Evolutionary conservation across 345 rosid genomes (phyloP).

Genomic region (Moricandia moricandioides): DNA sequence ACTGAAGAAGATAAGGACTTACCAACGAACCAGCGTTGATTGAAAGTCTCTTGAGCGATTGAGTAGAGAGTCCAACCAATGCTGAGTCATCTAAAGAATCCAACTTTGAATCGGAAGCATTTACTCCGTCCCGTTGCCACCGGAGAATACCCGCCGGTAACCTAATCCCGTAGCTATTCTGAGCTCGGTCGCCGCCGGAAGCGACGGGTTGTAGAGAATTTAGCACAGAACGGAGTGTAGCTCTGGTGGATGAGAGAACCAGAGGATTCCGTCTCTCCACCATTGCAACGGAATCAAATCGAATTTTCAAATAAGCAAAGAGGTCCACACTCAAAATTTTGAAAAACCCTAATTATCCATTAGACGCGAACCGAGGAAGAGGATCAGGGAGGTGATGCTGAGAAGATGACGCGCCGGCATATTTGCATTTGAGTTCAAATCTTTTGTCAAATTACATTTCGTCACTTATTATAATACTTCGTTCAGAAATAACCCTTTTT

Average conservation of each 20-base stretch:
- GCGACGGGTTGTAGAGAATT: slow-evolving; percentile 36
- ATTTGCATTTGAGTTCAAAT: not conserved
- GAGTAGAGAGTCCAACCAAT: slow-evolving; percentile 63
- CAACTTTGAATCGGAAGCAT: slow-evolving; percentile 35
- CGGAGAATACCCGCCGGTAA: slow-evolving; percentile 72
- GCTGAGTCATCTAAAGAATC: slow-evolving; percentile 61
- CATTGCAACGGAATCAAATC: slow-evolving; percentile 36
- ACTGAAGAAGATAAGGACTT: slow-evolving; percentile 18
- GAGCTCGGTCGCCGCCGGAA: slow-evolving; percentile 14
- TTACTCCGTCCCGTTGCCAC: slow-evolving; percentile 37
- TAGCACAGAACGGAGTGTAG: slow-evolving; percentile 57
- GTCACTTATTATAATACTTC: not conserved
- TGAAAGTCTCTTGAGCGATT: slow-evolving; percentile 62
- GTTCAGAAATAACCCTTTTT: not conserved
- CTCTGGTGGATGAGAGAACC: slow-evolving; percentile 76
- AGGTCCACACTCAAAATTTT: not conserved
- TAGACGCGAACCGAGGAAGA: slow-evolving; percentile 37
- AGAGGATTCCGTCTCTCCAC: slow-evolving; percentile 77
- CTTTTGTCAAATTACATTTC: slow-evolving; percentile 2
- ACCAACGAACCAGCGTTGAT: slow-evolving; percentile 81
- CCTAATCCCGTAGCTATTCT: not conserved
- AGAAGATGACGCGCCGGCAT: not conserved
- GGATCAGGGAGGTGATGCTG: slow-evolving; percentile 9
- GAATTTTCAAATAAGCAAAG: not conserved
- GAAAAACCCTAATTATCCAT: slow-evolving; percentile 8